Evolutionary conservation across 345 rosid species (phyloP), one percentile per base, ranked within the genome.

Genomic region (Salix viminalis): DNA sequence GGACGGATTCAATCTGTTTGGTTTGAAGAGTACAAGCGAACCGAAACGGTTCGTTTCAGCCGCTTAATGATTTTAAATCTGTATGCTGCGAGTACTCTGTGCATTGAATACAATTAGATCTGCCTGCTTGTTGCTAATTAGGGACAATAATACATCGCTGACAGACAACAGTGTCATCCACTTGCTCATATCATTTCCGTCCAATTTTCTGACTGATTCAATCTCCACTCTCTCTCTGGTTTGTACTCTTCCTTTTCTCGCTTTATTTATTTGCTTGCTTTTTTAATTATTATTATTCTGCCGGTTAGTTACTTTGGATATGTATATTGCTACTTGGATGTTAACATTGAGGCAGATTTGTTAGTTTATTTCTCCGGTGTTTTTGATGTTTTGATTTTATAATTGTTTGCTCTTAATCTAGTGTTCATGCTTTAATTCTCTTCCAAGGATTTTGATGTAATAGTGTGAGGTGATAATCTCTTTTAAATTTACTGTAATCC

Each of bases 221-320:
- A 39, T 54, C 72, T 24, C 67, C 72, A 65, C 50, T 46, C 14
- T 42, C 14, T 42, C 64, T 34, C 42, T 28, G 67, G 76, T 78
- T 56, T 66, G 72, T 72, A 62, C 64, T 62, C 65, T 71, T 26
- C 68, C 23, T n/a, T 11, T 32, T 46, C 62, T 70, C 37, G 65
- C 21, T 34, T 37, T 16, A 10, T 30, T 11, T 75, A 6, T 23
- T 23, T 60, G 21, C 11, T 21, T 60, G 23, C 3, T 41, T 41
- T 48, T 1, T 48, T 46, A 14, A 7, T 54, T 16, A 26, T 65
- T 10, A 18, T 19, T 9, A 18, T n/a, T 5, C 13, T 64, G 30
- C 39, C 46, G 37, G 30, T 4, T 13, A 26, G 21, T 12, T 6
- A 39, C 44, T 60, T 54, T 62, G 54, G 24, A 41, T 26, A 16